These are phyloP conservation scores for Ploettnerulaceae sp. DNA, from an alignment of 2,329 filamentous ascomycete genomes.

Conservation along the genomic window DNA sequence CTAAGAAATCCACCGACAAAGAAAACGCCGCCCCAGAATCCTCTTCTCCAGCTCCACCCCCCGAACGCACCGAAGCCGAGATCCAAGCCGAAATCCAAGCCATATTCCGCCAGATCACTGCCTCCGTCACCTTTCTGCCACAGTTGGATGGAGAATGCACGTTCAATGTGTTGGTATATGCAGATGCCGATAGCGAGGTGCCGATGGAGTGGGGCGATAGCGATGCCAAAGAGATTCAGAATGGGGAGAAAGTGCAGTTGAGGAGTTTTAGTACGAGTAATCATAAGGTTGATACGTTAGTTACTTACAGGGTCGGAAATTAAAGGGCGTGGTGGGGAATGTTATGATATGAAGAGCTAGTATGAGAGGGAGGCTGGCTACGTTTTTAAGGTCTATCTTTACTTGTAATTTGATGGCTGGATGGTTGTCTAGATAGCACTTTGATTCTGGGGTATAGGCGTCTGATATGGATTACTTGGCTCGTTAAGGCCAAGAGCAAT, in stretches of 20 bases:
- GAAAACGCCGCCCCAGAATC: slow-evolving; percentile 60
- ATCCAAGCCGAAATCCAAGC: slow-evolving; percentile 95
- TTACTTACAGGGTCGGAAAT: slow-evolving; percentile 73
- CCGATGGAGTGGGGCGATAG: slow-evolving; percentile 98
- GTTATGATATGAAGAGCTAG: neutral
- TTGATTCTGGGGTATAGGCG: neutral
- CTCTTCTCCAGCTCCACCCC: slow-evolving; percentile 35
- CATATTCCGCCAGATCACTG: slow-evolving; percentile 96
- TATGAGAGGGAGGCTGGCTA: neutral
- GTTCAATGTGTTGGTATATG: slow-evolving; percentile 97
- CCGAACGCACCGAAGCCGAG: slow-evolving; percentile 83
- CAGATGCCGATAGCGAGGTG: slow-evolving; percentile 92
- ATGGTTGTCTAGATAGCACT: neutral
- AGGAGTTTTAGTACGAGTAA: slow-evolving; percentile 94
- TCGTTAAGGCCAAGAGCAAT: too few relatives aligned
- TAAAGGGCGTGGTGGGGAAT: slow-evolving; percentile 24
- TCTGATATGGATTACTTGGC: neutral
- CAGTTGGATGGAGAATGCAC: slow-evolving; percentile 94
- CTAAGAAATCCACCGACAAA: slow-evolving; percentile 52
- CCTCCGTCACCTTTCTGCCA: slow-evolving; percentile 92
- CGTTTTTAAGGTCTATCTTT: neutral
- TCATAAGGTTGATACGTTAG: slow-evolving; percentile 89
- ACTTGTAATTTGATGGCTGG: neutral
- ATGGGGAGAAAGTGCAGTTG: slow-evolving; percentile 91
- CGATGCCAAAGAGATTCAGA: slow-evolving; percentile 90